Percentiles rank a stretch among this genome's conserved stretches.
phyloP scores from a whole-genome alignment of 257 asterid genomes.

The Solanum tarijense region DNA sequence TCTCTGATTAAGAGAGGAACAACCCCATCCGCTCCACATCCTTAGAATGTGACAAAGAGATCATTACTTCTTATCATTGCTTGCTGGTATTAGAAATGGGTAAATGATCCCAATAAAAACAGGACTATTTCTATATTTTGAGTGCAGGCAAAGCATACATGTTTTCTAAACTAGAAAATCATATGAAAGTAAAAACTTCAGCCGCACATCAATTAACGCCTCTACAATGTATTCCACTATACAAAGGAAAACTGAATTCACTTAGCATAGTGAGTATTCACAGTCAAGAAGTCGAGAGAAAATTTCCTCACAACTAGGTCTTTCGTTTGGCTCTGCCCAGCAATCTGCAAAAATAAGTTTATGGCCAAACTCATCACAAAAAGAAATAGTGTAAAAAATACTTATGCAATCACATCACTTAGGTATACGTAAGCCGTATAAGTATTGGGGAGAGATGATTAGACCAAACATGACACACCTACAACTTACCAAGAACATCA shows the following conservation, averaged over 20 bases:
- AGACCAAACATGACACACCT: neutral
- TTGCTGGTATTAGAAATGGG: neutral
- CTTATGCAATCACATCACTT: neutral
- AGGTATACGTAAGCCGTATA: neutral
- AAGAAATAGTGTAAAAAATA: neutral
- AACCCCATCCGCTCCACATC: neutral
- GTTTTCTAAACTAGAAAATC: conserved; percentile 7
- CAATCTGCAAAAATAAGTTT: conserved; percentile 39
- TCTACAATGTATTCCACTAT: conserved; percentile 27
- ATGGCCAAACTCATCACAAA: neutral
- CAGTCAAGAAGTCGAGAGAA: conserved; percentile 64
- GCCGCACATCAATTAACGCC: conserved; percentile 32
- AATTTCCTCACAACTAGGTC: conserved; percentile 79
- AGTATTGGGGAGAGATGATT: neutral
- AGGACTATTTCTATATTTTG: neutral
- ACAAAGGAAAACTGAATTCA: conserved; percentile 9
- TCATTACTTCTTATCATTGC: neutral
- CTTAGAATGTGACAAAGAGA: neutral
- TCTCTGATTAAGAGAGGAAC: neutral
- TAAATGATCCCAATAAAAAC: neutral
- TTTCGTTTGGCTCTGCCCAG: conserved; percentile 71
- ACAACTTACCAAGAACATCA: neutral
- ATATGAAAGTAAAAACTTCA: conserved; percentile 19
- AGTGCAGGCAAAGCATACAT: neutral
- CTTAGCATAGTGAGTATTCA: conserved; percentile 61